Percentiles rank a stretch among this genome's conserved stretches.
Evolutionary conservation across 495 filamentous ascomycete species (phyloP).

Genomic region (Amniculicola lignicola): DNA sequence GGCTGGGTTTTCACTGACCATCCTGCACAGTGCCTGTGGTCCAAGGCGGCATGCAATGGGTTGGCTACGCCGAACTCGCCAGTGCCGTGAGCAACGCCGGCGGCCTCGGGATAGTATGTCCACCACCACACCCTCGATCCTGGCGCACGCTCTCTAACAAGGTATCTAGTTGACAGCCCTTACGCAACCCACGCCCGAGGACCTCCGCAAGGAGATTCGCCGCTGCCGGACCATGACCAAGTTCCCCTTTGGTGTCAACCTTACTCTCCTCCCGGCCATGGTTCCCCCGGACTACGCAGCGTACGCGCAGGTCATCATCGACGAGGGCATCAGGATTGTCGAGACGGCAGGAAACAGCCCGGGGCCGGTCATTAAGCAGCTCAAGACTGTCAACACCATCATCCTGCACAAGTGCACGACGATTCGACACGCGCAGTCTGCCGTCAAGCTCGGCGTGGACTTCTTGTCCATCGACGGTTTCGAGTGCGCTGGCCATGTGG

Average conservation of each 20-base stretch:
- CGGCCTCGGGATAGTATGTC: conserved; percentile 75
- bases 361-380: conserved; percentile 80
- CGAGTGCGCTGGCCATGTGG: conserved; percentile 95
- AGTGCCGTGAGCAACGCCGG: conserved; percentile 93
- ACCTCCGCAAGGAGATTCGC: conserved; percentile 88
- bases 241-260: conserved; percentile 91
- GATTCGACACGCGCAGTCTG: conserved; percentile 86
- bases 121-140: not conserved
- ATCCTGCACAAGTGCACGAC: conserved; percentile 98
- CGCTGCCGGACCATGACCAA: conserved; percentile 80
- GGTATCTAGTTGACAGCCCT: conserved; percentile 71
- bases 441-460: conserved; percentile 92
- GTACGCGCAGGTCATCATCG: conserved; percentile 89
- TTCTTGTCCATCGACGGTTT: conserved; percentile 97
- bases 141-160: conserved; percentile 4
- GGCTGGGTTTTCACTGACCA: conserved; percentile 9
- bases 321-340: conserved; percentile 89
- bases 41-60: conserved; percentile 96
- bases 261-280: conserved; percentile 88
- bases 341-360: conserved; percentile 96
- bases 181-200: conserved; percentile 90
- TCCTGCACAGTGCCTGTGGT: conserved; percentile 80
- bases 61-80: conserved; percentile 86
- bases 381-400: conserved; percentile 74
- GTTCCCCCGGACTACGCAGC: conserved; percentile 87